Conservation (phyloP, 352 stramenopile genomes). For the Pythium biforme region DNA sequence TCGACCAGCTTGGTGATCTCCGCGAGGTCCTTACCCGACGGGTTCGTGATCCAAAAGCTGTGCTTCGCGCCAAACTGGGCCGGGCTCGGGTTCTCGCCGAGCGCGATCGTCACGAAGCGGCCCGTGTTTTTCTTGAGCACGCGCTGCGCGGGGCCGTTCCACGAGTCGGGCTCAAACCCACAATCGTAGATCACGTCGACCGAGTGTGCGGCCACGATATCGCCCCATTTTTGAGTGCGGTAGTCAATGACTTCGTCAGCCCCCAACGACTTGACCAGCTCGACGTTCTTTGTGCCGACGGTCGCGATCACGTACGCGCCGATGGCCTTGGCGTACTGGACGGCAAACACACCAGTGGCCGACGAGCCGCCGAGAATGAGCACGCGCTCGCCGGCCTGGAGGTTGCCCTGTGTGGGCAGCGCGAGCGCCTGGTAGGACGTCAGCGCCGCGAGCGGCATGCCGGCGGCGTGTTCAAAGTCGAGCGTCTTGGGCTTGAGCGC, state of each 20-base stretch:
- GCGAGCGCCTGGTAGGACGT: constrained; percentile 40
- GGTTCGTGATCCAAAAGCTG: constrained; percentile 22
- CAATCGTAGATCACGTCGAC: constrained; percentile 28
- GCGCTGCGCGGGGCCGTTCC: constrained; percentile 36
- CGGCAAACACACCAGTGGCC: constrained; percentile 33
- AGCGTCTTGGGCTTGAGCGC: constrained; percentile 42
- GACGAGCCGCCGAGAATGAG: constrained; percentile 40
- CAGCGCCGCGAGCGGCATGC: constrained; percentile 28
- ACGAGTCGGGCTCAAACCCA: constrained; percentile 29
- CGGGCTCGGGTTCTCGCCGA: constrained; percentile 37
- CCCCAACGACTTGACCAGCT: not conserved
- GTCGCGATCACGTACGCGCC: constrained; percentile 45
- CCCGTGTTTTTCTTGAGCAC: constrained; percentile 28
- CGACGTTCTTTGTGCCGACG: constrained; percentile 1
- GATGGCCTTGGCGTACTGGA: constrained; percentile 23
- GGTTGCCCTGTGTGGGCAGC: not conserved
- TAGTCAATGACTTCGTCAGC: not conserved
- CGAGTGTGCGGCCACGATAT: constrained; percentile 25
- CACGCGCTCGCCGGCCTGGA: constrained; percentile 19
- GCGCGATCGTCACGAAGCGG: constrained; percentile 41
- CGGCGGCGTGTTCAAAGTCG: constrained; percentile 35
- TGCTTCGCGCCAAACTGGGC: constrained; percentile 37
- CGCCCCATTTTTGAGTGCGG: constrained; percentile 31
- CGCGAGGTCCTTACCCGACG: constrained; percentile 31
- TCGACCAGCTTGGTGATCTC: constrained; percentile 41